Evolutionary conservation across 495 filamentous ascomycete genomes (phyloP), one percentile per base, ranked within the genome.

Genomic region (Letharia lupina): DNA sequence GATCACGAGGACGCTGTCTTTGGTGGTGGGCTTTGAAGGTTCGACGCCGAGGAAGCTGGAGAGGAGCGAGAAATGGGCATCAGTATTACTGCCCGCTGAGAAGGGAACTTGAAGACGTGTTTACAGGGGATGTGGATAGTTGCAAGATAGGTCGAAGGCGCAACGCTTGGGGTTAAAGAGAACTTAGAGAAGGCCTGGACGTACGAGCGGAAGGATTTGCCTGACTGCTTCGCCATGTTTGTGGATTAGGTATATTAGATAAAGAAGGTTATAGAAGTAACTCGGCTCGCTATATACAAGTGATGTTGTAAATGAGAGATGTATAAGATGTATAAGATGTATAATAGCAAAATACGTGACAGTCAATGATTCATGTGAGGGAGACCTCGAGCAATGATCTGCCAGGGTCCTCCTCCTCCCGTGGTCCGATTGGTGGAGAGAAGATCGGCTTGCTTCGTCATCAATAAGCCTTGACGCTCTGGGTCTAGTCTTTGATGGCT

Each of bases 1-100:
- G 69, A 88, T 85, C 66, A 88, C 72, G 28, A 87, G 77, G 23
- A 79, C 78, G 58, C 79, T 82, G 75, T 86, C 82, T 28, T 76
- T 65, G 3, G 78, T 68, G 23, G 80, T 78, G 23, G 83, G 82
- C 0, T 77, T 80, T 37, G 79, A 83, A 42, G 74, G 76, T 16
- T 57, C 39, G n/a, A 64, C 39, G 39, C 62, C 62, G n/a, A 64
- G 62, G 23, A 64, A 44, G 13, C 50, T 54, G 20, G 45, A n/a
- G 6, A 42, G 10, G 45, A n/a, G 6, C 6, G 10, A 42, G 37
- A 8, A 2, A 9, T 42, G 10, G 40, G 10, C 6, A 10, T 42
- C 40, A 42, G 40, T 42, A 2, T 42, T 13, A 48, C 10, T 7
- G 7, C 10, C 4, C 23, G 4, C 4, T 0, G 8, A 48, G 48